A percentile compares a stretch with the other conserved stretches of the same genome.
Conservation (phyloP, 2,329 filamentous ascomycete species). For the Teratosphaeria epicoccoides region DNA sequence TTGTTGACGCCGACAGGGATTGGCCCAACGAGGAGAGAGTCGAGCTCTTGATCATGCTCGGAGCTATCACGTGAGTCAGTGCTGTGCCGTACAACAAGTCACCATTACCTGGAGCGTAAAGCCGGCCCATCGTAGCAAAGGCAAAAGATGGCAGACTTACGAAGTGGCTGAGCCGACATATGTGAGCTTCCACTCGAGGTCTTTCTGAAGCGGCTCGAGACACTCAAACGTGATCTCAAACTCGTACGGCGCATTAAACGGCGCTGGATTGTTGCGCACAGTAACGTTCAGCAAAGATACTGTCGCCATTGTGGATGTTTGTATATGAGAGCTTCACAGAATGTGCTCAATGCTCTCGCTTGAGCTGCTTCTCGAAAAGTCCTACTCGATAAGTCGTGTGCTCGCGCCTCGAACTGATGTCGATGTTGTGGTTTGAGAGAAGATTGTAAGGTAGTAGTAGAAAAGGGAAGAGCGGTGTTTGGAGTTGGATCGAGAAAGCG, state of each 20-base stretch:
- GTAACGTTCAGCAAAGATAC: constrained; percentile 92
- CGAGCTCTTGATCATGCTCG: constrained; percentile 96
- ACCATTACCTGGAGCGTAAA: not conserved
- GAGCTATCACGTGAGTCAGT: constrained; percentile 45
- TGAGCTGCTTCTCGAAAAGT: not conserved
- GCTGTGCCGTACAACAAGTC: not conserved
- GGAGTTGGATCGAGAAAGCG: not conserved
- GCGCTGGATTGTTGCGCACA: constrained; percentile 92
- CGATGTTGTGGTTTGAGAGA: not conserved
- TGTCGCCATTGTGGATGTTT: constrained; percentile 62
- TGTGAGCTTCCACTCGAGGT: constrained; percentile 98
- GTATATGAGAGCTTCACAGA: not conserved
- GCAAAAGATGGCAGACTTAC: constrained; percentile 44
- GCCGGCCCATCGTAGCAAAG: not conserved
- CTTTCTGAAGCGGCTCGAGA: constrained; percentile 86
- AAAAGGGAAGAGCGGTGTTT: not conserved
- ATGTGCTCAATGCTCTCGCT: not conserved
- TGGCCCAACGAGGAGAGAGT: constrained; percentile 92
- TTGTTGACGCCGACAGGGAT: constrained; percentile 97
- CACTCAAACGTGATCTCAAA: constrained; percentile 99
- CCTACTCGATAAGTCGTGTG: not conserved
- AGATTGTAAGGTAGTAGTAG: not conserved
- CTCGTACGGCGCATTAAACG: constrained; percentile 84
- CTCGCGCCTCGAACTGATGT: not conserved
- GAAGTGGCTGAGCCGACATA: constrained; percentile 97